Base-by-base conservation (phyloP, 73 alveolate species). In the Symbiodinium pilosum region DNA sequence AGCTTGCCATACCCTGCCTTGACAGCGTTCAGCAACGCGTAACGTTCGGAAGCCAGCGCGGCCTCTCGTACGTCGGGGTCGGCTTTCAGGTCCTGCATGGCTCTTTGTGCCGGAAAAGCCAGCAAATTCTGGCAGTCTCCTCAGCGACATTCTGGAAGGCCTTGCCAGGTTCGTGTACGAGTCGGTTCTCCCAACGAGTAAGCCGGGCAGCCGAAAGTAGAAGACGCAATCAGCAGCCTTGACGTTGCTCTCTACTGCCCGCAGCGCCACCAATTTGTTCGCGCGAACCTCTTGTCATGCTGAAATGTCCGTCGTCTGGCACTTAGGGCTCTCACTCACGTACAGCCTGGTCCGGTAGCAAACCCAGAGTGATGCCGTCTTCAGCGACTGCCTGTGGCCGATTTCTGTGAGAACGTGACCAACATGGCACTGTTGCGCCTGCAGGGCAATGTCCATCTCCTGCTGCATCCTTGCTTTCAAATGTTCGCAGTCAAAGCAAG, bases 181-280 rank as follows among this genome's bases (percentile, higher is more conserved):
- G n/a, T n/a, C n/a, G n/a, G n/a, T n/a, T n/a, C n/a, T n/a, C n/a
- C n/a, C n/a, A n/a, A 71, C 12, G 71, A 12, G 12, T 16, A 21
- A 52, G 30, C 8, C 20, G 24, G 85, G 38, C 39, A 30, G 85
- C 42, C 12, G 20, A n/a, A n/a, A n/a, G n/a, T n/a, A n/a, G n/a
- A n/a, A n/a, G n/a, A n/a, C n/a, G 54, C 30, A 38, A 9, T 30
- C 51, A 0, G 43, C 87, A 40, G 97, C 97, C 97, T 91, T 91
- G 81, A 91, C 97, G 42, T 91, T 91, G 97, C 97, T 91, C 87
- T 91, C 97, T 18, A 91, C 81, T 9, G 97, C 97, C 3, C 97
- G 97, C 41, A 91, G 97, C n/a, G 88, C 97, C 30, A 91, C 89
- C 36, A 86, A 42, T 28, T 91, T 91, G 88, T 91, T 91, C 42